phyloP scores from a whole-genome alignment of 2,329 filamentous ascomycete genomes.

The Plenodomus tracheiphilus region DNA sequence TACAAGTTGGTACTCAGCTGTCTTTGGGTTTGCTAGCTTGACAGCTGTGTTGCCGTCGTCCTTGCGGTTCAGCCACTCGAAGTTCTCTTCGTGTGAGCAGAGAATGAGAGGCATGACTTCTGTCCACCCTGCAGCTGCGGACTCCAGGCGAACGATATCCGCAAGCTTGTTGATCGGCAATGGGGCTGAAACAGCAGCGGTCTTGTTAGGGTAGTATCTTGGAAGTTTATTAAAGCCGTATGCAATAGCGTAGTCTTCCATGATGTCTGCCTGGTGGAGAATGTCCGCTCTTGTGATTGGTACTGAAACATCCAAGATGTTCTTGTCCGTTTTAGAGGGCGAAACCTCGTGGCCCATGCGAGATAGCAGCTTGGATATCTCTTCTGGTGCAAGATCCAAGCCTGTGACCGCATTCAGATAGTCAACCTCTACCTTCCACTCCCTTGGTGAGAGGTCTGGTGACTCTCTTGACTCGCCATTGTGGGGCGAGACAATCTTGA shows the following conservation, averaged over 20 bases:
- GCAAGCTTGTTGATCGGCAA: conserved; percentile 91
- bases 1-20: conserved; percentile 89
- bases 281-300: conserved; percentile 92
- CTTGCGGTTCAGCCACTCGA: conserved; percentile 87
- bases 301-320: conserved; percentile 75
- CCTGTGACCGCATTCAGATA: conserved; percentile 96
- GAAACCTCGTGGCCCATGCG: conserved; percentile 88
- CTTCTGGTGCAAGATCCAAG: conserved; percentile 71
- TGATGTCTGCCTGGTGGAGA: conserved; percentile 94
- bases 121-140: conserved; percentile 92
- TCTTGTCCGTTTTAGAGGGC: conserved; percentile 70
- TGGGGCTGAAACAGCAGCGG: conserved; percentile 82
- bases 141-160: conserved; percentile 87
- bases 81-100: conserved; percentile 98
- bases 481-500: conserved; percentile 90
- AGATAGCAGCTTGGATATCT: conserved; percentile 76
- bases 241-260: conserved; percentile 96
- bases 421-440: conserved; percentile 80
- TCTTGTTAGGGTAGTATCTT: conserved; percentile 81
- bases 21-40: conserved; percentile 89
- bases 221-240: conserved; percentile 98
- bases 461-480: conserved; percentile 81
- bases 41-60: conserved; percentile 85
- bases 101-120: conserved; percentile 96
- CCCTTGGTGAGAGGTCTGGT: conserved; percentile 76